phyloP scores from a whole-genome alignment of 2,329 filamentous ascomycete genomes.

The Elsinoe necatrix region DNA sequence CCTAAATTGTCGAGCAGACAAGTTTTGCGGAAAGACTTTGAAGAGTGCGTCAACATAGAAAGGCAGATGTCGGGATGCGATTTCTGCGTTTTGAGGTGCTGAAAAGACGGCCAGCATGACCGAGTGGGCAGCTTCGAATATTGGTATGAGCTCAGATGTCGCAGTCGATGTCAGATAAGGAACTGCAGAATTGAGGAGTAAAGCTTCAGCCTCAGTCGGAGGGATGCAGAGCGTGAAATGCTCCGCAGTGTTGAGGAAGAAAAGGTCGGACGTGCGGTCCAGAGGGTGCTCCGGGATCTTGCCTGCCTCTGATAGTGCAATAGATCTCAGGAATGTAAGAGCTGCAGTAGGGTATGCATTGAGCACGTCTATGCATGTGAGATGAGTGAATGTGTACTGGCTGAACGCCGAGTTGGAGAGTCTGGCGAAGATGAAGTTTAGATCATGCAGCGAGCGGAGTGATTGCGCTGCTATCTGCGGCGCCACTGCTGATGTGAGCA shows the following conservation, averaged over 20 bases:
- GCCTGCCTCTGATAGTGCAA: slow-evolving; percentile 48
- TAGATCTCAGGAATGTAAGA: slow-evolving; percentile 58
- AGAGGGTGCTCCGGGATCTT: slow-evolving; percentile 56
- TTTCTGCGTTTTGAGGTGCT: slow-evolving; percentile 63
- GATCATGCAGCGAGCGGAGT: slow-evolving; percentile 63
- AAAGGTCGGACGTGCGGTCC: slow-evolving; percentile 69
- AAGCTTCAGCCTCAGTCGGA: slow-evolving; percentile 57
- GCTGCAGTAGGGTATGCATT: slow-evolving; percentile 59
- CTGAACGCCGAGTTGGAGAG: slow-evolving; percentile 68
- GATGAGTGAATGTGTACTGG: slow-evolving; percentile 74
- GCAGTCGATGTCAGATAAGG: slow-evolving; percentile 61
- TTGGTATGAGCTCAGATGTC: slow-evolving; percentile 50
- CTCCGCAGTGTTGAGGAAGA: slow-evolving; percentile 79
- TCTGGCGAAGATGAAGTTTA: slow-evolving; percentile 74
- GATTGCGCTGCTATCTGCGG: slow-evolving; percentile 61
- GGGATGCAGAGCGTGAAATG: slow-evolving; percentile 67
- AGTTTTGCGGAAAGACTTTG: slow-evolving; percentile 64
- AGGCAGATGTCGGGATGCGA: slow-evolving; percentile 64
- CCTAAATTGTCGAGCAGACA: slow-evolving; percentile 78
- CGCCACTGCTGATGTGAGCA: slow-evolving; percentile 37
- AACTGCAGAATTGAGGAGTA: slow-evolving; percentile 65
- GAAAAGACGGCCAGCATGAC: slow-evolving; percentile 72
- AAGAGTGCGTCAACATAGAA: slow-evolving; percentile 80
- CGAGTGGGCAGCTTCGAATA: slow-evolving; percentile 86
- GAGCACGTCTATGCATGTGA: slow-evolving; percentile 74